phyloP scores from a whole-genome alignment of 352 stramenopile genomes.

The Phytophthora podocarpi region DNA sequence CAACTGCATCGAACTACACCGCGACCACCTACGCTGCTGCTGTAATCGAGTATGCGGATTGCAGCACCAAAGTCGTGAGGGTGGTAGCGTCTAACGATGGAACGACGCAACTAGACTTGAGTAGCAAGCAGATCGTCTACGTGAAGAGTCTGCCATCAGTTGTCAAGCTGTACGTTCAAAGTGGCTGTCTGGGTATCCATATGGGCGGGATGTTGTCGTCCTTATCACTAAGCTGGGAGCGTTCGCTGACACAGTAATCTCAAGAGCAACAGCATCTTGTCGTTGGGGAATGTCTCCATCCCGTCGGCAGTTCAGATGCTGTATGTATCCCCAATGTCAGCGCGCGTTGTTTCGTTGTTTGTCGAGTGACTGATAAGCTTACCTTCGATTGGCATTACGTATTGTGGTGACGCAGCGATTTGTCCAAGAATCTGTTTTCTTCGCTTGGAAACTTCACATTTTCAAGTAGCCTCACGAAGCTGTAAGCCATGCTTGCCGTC shows the following conservation, averaged over 20 bases:
- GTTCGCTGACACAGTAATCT: constrained; percentile 26
- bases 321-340: too few species aligned
- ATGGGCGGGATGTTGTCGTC: too few species aligned
- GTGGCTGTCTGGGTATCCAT: background rate
- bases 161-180: constrained; percentile 31
- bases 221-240: background rate
- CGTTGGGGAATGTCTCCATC: constrained; percentile 30
- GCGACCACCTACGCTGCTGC: constrained; percentile 14
- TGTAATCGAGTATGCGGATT: constrained; percentile 26
- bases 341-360: too few species aligned
- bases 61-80: constrained; percentile 28
- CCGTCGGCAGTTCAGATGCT: constrained; percentile 31
- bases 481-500: constrained; percentile 30
- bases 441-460: constrained; percentile 31
- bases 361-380: too few species aligned
- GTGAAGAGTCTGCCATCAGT: constrained; percentile 42
- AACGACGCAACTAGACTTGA: constrained; percentile 30
- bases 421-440: constrained; percentile 43
- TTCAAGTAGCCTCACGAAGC: constrained; percentile 28
- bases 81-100: constrained; percentile 10
- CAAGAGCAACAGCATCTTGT: constrained; percentile 38
- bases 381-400: too few species aligned
- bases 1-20: constrained; percentile 22
- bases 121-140: constrained; percentile 26
- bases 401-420: constrained; percentile 22